Percentiles rank a stretch among this genome's conserved stretches.
phyloP scores from a whole-genome alignment of 345 rosid genomes.

The Gossypium rotundifolium region DNA sequence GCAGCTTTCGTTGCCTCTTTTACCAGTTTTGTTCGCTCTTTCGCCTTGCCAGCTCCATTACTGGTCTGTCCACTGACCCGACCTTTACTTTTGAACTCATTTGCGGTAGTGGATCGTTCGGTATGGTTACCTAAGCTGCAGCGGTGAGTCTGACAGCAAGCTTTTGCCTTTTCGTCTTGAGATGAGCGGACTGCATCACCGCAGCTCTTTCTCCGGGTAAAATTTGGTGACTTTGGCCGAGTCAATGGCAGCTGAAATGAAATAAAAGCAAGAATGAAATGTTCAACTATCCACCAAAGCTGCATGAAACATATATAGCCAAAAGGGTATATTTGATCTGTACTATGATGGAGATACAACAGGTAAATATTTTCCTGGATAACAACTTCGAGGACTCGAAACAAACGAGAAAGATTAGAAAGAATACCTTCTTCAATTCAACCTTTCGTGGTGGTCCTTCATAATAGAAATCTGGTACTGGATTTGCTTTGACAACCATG shows the following conservation, averaged over 20 bases:
- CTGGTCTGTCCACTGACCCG: constrained; percentile 23
- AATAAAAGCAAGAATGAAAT: constrained; percentile 12
- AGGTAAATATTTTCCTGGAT: background rate
- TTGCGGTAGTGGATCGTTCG: constrained; percentile 22
- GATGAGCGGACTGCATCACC: constrained; percentile 47
- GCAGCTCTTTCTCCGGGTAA: constrained; percentile 82
- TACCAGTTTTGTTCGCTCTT: constrained; percentile 35
- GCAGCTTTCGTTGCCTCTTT: constrained; percentile 29
- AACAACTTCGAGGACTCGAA: background rate
- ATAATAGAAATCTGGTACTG: constrained; percentile 88
- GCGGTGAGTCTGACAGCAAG: constrained; percentile 49
- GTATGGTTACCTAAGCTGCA: constrained; percentile 55
- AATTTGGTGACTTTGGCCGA: constrained; percentile 65
- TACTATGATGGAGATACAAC: no score
- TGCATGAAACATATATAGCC: background rate
- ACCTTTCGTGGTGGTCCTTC: constrained; percentile 80
- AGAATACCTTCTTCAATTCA: constrained; percentile 76
- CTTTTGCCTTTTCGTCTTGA: constrained; percentile 47
- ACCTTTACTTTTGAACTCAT: constrained; percentile 26
- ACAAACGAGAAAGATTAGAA: background rate
- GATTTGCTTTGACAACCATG: constrained; percentile 81
- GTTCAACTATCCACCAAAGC: background rate
- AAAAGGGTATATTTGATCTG: background rate
- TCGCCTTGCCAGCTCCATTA: constrained; percentile 44
- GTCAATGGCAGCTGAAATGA: constrained; percentile 75